phyloP scores from a whole-genome alignment of 2,329 filamentous ascomycete genomes.

The Venturia effusa region DNA sequence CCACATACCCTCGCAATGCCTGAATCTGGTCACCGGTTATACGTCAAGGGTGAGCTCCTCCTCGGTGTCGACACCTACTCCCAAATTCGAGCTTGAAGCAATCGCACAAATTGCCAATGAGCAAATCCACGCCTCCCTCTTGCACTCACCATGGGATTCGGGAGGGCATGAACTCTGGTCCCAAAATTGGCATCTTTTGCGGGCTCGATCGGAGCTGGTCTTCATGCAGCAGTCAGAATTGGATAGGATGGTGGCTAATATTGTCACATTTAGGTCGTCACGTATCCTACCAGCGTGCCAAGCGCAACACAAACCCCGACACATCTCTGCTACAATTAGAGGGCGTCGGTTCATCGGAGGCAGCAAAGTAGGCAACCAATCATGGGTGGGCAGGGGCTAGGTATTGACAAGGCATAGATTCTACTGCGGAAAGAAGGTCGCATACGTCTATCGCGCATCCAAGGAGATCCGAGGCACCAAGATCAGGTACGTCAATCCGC shows the following conservation, averaged over 20 bases:
- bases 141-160: not conserved
- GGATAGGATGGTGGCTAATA: not conserved
- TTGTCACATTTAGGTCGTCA: constrained; percentile 4
- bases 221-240: not conserved
- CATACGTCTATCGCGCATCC: constrained; percentile 94
- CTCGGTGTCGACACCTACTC: not conserved
- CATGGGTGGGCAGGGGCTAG: not conserved
- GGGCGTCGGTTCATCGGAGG: constrained; percentile 84
- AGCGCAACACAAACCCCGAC: constrained; percentile 81
- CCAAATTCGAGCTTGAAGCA: not conserved
- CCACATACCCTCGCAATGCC: constrained; percentile 4
- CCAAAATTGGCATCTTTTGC: not conserved
- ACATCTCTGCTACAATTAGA: constrained; percentile 97
- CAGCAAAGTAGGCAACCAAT: constrained; percentile 56
- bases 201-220: not conserved
- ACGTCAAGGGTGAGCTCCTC: constrained; percentile 10
- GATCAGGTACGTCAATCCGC: constrained; percentile 53
- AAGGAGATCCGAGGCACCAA: constrained; percentile 95
- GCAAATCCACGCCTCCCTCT: not conserved
- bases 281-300: constrained; percentile 57
- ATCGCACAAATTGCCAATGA: not conserved
- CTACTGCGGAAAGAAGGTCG: constrained; percentile 98
- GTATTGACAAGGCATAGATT: constrained; percentile 42
- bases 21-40: constrained; percentile 9
- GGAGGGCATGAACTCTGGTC: not conserved